Evolutionary conservation across 1,139 yeast genomes (phyloP).

Genomic region (Dujonia santamariae): DNA sequence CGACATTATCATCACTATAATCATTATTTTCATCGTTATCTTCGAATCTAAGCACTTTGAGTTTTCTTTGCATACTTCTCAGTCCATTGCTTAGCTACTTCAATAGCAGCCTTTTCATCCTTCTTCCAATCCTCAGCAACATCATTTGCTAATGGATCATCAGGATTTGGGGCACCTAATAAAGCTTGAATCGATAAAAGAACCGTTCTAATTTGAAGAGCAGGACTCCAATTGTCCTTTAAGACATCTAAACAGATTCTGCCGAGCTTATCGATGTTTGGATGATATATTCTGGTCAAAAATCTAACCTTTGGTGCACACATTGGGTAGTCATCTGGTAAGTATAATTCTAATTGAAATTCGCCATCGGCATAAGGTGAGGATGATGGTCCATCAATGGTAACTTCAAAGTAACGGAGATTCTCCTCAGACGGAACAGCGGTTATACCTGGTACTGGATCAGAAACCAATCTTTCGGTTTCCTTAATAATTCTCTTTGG

Average conservation of each 20-base stretch:
- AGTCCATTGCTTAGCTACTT: conserved; percentile 90
- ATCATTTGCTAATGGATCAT: conserved; percentile 96
- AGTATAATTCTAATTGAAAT: conserved; percentile 70
- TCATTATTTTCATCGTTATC: too few relatives aligned
- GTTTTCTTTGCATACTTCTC: conserved; percentile 50
- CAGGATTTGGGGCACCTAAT: conserved; percentile 95
- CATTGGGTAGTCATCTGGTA: conserved; percentile 92
- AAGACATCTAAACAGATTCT: conserved; percentile 93
- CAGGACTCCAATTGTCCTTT: conserved; percentile 96
- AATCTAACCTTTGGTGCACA: conserved; percentile 93
- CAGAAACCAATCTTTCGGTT: conserved; percentile 86
- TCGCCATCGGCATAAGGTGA: conserved; percentile 82
- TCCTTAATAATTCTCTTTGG: conserved; percentile 93
- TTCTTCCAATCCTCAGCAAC: conserved; percentile 97
- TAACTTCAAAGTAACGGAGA: conserved; percentile 79
- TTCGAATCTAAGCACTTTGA: too few relatives aligned
- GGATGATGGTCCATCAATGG: conserved; percentile 85
- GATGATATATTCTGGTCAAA: conserved; percentile 91
- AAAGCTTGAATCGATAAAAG: conserved; percentile 89
- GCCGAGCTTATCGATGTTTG: conserved; percentile 92
- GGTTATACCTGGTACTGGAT: conserved; percentile 94
- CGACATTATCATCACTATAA: too few relatives aligned
- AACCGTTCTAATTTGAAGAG: conserved; percentile 92
- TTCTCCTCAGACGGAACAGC: conserved; percentile 94
- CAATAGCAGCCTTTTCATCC: conserved; percentile 75